Evolutionary conservation across 805 yeast species (phyloP), one percentile per base, ranked within the genome.

Genomic region (Priceomyces haplophilus): DNA sequence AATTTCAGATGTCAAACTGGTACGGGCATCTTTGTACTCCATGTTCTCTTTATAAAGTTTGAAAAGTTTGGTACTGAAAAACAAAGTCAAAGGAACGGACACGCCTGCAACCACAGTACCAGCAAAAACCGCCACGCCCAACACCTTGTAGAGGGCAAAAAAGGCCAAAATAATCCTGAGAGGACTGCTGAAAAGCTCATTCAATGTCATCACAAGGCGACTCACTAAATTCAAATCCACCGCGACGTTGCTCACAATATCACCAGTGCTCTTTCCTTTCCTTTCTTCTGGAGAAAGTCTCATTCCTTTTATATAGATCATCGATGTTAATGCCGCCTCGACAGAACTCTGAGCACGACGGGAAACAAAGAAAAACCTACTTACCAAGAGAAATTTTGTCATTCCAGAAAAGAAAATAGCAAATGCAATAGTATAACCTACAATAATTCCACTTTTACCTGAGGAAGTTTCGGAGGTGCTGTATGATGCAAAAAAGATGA

Each of bases 21-120:
- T 62, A 51, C 75, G 55, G 21, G 56, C 55, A 45, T 69, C 75
- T 48, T 61, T 68, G 44, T 55, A 55, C 42, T 61, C 56, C 69
- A 67, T 59, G 41, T 54, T 57, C 16, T 52, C 53, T 34, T 52
- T 52, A 46, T 56, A 62, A 17, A 58, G 47, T 8, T 53, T 44
- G 43, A 52, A 52, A 27, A 65, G 50, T 3, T 61, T 50, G 3
- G 64, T 50, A 19, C 59, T 60, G 17, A 65, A 52, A 16, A 49
- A 47, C 18, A 61, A 51, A 10, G 62, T 59, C 31, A 58, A 38
- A 10, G 74, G 73, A 30, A 65, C 60, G 40, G 67, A 52, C 6
- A 69, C 37, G 13, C 54, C 41, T 0, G 72, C 68, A 5, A 62
- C 50, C 1, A 46, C 47, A 35, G 66, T 49, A 20, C 74, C 74